These are phyloP conservation scores for Tillandsia fasciculata DNA, from an alignment of 176 grass and related monocot genomes.

Conservation along the genomic window DNA sequence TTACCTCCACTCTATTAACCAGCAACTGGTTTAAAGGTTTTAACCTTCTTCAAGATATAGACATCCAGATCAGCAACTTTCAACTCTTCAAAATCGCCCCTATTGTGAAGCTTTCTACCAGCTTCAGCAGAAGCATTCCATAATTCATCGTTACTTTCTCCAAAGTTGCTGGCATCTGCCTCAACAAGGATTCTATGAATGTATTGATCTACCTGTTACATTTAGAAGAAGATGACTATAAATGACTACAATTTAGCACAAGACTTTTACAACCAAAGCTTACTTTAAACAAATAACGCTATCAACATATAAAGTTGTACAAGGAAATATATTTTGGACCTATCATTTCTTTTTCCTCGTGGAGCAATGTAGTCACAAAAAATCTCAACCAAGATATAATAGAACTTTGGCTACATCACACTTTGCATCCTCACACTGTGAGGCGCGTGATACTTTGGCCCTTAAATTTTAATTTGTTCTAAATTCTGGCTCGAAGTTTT, in stretches of 20 bases:
- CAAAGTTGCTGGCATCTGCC: constrained; percentile 36
- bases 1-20: not conserved
- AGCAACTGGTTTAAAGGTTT: constrained; percentile 7
- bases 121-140: constrained; percentile 61
- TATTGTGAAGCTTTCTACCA: constrained; percentile 65
- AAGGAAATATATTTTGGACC: not conserved
- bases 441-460: too few relatives aligned
- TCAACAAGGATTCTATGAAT: constrained; percentile 84
- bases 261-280: too few relatives aligned
- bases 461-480: too few relatives aligned
- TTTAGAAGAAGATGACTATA: constrained; percentile 12
- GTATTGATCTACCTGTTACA: constrained; percentile 76
- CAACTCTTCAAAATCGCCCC: constrained; percentile 57
- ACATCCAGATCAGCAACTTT: constrained; percentile 48
- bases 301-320: not conserved
- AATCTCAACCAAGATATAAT: constrained; percentile 3
- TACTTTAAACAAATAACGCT: too few relatives aligned
- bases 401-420: not conserved
- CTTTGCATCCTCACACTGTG: too few relatives aligned
- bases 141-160: constrained; percentile 36
- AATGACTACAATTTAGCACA: not conserved
- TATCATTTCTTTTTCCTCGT: not conserved
- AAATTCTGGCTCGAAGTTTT: too few relatives aligned
- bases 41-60: constrained; percentile 88
- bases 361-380: not conserved